These are phyloP conservation scores for Obelidium mucronatum DNA, from an alignment of 192 early-diverging fungal species.

Conservation along the genomic window DNA sequence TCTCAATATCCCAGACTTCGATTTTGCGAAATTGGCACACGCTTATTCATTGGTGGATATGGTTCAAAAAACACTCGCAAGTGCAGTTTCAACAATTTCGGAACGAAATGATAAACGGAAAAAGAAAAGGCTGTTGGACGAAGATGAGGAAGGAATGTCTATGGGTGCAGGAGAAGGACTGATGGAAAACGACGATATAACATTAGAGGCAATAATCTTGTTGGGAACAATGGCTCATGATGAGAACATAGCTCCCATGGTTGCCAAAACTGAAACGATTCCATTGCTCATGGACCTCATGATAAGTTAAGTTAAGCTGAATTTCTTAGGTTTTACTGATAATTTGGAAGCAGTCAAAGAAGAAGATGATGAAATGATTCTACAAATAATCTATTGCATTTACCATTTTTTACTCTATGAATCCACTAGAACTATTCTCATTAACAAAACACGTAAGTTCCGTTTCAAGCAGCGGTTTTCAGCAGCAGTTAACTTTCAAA, in stretches of 20 bases:
- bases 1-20: constrained; percentile 60
- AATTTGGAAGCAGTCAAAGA: constrained; percentile 55
- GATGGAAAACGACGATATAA: constrained; percentile 57
- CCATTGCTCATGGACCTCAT: constrained; percentile 57
- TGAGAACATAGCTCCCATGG: constrained; percentile 56
- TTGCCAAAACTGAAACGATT: constrained; percentile 49
- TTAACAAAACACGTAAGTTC: constrained; percentile 57
- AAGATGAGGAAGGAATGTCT: not conserved
- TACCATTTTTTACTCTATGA: constrained; percentile 61
- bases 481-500: not conserved
- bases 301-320: constrained; percentile 49
- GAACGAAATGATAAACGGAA: not conserved
- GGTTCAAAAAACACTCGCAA: constrained; percentile 38
- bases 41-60: constrained; percentile 53
- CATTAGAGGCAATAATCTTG: constrained; percentile 54
- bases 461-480: too few relatives aligned
- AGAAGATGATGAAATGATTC: constrained; percentile 69
- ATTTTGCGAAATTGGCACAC: constrained; percentile 60
- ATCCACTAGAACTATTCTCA: constrained; percentile 45
- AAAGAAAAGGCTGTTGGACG: not conserved
- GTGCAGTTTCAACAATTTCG: constrained; percentile 15
- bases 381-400: constrained; percentile 65
- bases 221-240: constrained; percentile 63
- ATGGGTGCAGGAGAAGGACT: constrained; percentile 9
- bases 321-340: not conserved